Percentiles rank a stretch among this genome's conserved stretches.
phyloP scores from a whole-genome alignment of 2,329 filamentous ascomycete genomes.

The Colletotrichum sp. region DNA sequence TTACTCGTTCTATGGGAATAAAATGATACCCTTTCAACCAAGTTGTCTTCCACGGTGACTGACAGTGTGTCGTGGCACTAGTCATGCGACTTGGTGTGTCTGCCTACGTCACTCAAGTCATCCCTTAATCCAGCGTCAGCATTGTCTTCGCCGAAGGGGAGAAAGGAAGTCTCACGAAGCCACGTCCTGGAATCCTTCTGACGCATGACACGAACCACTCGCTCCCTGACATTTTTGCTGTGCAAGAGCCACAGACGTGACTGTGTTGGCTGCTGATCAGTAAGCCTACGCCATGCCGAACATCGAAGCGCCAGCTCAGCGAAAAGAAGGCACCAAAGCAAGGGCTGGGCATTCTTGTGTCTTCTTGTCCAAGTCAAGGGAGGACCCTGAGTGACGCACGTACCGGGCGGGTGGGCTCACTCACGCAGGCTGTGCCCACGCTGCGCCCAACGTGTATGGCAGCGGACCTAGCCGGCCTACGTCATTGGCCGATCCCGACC shows the following conservation, averaged over 20 bases:
- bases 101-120: neutral
- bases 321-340: neutral
- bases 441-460: neutral
- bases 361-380: neutral
- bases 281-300: neutral
- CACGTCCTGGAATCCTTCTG: neutral
- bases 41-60: neutral
- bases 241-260: neutral
- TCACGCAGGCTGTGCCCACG: neutral
- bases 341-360: neutral
- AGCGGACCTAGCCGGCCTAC: neutral
- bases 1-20: neutral
- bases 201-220: neutral
- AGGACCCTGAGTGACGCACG: neutral
- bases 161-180: neutral
- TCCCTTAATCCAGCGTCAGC: neutral
- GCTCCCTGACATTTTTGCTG: neutral
- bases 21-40: neutral
- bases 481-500: neutral
- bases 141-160: neutral
- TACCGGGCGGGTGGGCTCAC: neutral
- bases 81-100: neutral
- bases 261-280: neutral
- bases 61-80: neutral
- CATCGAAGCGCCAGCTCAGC: neutral